Percentiles rank a stretch among this genome's conserved stretches.
Evolutionary conservation across 331 rosid genomes (phyloP).

Genomic region (Pyrus hybrid): DNA sequence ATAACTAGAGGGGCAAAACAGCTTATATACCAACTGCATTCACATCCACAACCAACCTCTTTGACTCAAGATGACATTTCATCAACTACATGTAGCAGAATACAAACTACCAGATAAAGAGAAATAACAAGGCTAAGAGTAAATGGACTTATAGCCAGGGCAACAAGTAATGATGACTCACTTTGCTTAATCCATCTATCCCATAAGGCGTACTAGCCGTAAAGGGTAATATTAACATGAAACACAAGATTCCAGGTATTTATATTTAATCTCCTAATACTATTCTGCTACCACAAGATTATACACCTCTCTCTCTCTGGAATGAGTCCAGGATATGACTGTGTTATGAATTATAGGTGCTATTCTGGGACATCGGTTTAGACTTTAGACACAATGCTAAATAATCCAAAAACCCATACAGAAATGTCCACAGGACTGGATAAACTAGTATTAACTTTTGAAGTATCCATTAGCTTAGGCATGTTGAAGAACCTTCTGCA

Average conservation of each 20-base stretch:
- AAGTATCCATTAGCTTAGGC: background rate
- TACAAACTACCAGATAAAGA: background rate
- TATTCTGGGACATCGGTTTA: background rate
- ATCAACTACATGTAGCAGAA: background rate
- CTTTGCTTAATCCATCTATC: background rate
- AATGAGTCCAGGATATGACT: background rate
- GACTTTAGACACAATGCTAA: background rate
- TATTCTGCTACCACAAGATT: background rate
- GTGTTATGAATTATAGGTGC: background rate
- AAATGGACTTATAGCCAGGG: background rate
- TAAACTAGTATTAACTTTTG: background rate
- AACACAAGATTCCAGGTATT: background rate
- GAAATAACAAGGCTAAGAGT: background rate
- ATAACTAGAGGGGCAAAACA: background rate
- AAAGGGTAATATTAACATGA: background rate
- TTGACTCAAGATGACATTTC: background rate
- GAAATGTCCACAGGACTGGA: background rate
- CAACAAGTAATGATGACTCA: background rate
- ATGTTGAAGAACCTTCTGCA: background rate
- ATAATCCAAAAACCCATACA: background rate
- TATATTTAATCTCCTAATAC: background rate
- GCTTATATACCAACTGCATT: background rate
- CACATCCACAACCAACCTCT: background rate
- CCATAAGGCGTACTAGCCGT: background rate
- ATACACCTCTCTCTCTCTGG: background rate